A percentile compares a stretch with the other conserved stretches of the same genome.
phyloP scores from a whole-genome alignment of 2,329 filamentous ascomycete genomes.

The Anisogramma anomala region DNA sequence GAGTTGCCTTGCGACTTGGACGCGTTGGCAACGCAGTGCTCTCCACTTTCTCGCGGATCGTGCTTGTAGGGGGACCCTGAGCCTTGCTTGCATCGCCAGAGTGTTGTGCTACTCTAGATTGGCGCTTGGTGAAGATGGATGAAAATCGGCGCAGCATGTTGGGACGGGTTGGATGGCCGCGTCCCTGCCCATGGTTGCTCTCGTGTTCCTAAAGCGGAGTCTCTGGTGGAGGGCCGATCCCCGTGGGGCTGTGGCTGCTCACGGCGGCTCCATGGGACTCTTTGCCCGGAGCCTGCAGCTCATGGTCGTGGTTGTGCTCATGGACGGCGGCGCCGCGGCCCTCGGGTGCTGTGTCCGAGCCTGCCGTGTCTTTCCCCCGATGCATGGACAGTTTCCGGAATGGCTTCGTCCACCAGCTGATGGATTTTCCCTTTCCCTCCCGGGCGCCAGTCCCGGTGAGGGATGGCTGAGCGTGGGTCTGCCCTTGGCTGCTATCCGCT shows the following conservation, averaged over 20 bases:
- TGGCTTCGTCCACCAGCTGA: neutral
- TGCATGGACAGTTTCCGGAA: neutral
- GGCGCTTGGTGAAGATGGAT: conserved; percentile 4
- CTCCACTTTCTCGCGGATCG: neutral
- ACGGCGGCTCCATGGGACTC: neutral
- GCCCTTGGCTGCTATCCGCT: neutral
- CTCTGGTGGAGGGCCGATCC: neutral
- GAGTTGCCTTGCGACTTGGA: neutral
- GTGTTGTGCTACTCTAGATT: neutral
- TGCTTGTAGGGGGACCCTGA: neutral
- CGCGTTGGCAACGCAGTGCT: neutral
- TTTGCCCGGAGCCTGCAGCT: neutral
- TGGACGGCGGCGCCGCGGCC: neutral
- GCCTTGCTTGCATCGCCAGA: neutral
- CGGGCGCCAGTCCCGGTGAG: neutral
- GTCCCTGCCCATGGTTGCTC: neutral
- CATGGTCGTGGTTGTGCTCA: neutral
- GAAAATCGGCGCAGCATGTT: conserved; percentile 2
- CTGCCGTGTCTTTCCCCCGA: neutral
- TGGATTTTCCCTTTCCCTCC: neutral
- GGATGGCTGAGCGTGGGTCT: neutral
- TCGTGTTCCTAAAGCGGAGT: neutral
- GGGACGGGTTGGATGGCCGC: neutral
- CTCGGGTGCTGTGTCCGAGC: neutral
- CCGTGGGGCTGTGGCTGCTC: neutral